Conservation (phyloP, 495 filamentous ascomycete genomes). For the Neurospora sublineolata region DNA sequence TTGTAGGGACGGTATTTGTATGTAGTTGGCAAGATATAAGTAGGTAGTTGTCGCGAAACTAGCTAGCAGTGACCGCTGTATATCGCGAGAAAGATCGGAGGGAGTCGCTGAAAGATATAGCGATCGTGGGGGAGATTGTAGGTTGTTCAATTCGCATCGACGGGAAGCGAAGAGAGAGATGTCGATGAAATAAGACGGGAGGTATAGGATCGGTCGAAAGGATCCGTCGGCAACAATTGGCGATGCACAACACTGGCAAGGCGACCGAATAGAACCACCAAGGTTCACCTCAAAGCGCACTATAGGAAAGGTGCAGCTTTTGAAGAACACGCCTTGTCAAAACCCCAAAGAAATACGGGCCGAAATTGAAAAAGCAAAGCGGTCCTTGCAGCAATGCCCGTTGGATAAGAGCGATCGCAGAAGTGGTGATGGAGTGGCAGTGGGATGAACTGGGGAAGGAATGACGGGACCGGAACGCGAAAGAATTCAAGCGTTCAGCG, state of each 20-base stretch:
- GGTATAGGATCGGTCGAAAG: neutral
- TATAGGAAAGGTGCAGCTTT: neutral
- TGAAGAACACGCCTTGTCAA: neutral
- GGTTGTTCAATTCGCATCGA: neutral
- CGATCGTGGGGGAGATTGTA: neutral
- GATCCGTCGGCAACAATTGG: neutral
- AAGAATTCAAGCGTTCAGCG: neutral
- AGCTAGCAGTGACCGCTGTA: neutral
- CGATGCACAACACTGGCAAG: neutral
- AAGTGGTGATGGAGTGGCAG: neutral
- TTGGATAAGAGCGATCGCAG: neutral
- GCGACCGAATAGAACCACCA: neutral
- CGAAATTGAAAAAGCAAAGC: neutral
- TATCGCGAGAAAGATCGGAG: neutral
- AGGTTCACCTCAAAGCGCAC: neutral
- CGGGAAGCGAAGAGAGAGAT: neutral
- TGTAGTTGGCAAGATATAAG: neutral
- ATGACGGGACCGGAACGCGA: neutral
- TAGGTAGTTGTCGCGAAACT: neutral
- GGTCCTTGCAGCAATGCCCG: neutral
- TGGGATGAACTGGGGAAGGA: neutral
- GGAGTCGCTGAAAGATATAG: neutral
- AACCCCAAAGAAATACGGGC: neutral
- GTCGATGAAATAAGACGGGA: neutral
- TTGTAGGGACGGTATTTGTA: neutral